These are phyloP conservation scores for Epichloe aotearoae DNA, from an alignment of 2,329 filamentous ascomycete genomes.

Conservation along the genomic window DNA sequence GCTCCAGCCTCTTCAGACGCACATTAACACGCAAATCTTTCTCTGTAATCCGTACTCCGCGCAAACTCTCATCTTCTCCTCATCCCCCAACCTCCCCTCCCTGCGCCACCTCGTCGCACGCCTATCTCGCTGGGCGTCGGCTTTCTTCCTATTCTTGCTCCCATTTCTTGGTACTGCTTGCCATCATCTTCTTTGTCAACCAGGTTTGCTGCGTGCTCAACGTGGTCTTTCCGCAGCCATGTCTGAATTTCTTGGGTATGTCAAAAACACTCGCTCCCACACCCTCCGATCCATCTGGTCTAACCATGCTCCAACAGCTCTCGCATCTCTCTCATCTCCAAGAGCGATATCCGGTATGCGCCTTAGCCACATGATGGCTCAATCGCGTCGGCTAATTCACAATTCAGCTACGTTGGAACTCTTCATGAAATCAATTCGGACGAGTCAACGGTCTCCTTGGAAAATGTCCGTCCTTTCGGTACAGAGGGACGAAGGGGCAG, in stretches of 20 bases:
- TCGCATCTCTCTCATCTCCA: constrained; percentile 91
- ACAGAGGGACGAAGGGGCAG: constrained; percentile 79
- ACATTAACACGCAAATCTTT: constrained; percentile 20
- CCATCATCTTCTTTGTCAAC: constrained; percentile 12
- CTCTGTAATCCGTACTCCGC: constrained; percentile 7
- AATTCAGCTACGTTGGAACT: constrained; percentile 74
- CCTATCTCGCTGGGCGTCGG: constrained; percentile 1
- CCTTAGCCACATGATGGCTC: constrained; percentile 5
- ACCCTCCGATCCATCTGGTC: background rate
- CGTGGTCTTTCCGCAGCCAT: constrained; percentile 29
- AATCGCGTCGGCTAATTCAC: constrained; percentile 19
- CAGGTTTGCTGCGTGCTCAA: constrained; percentile 24
- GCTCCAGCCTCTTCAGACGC: constrained; percentile 16
- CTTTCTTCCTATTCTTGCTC: background rate
- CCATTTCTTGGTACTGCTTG: constrained; percentile 8
- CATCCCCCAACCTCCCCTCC: background rate
- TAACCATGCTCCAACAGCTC: constrained; percentile 42
- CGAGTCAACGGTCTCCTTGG: constrained; percentile 88
- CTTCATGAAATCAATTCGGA: constrained; percentile 98
- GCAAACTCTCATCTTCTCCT: constrained; percentile 10
- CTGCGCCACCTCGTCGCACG: constrained; percentile 1
- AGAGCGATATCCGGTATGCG: constrained; percentile 87
- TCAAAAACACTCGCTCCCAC: background rate
- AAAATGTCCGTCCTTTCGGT: constrained; percentile 89
- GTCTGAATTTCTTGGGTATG: constrained; percentile 50